These are phyloP conservation scores for Ramaria sp. DNA, from an alignment of 768 basidiomycete genomes.

Conservation along the genomic window DNA sequence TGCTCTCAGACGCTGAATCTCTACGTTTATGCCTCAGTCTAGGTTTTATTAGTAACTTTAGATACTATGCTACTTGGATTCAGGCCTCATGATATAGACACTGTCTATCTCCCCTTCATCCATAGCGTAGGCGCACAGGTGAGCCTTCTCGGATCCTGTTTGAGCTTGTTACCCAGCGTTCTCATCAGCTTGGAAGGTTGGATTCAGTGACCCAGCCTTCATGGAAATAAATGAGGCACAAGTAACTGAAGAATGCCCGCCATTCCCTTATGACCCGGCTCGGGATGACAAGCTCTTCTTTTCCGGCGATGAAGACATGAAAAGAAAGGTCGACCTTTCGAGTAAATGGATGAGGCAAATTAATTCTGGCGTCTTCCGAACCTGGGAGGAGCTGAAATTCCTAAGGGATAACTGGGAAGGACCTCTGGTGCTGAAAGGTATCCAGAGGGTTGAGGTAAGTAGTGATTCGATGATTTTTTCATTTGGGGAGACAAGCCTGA, in stretches of 20 bases:
- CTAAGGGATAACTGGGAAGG: slow-evolving; percentile 69
- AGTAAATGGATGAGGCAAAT: slow-evolving; percentile 50
- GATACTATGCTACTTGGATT: slow-evolving; percentile 68
- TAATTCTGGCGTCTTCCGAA: slow-evolving; percentile 49
- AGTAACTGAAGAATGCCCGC: slow-evolving; percentile 29
- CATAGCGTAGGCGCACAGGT: slow-evolving; percentile 30
- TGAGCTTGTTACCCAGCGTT: background rate
- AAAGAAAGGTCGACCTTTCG: slow-evolving; percentile 37
- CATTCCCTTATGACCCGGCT: slow-evolving; percentile 50
- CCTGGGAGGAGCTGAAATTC: slow-evolving; percentile 65
- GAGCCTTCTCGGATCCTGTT: slow-evolving; percentile 1
- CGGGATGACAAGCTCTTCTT: slow-evolving; percentile 31
- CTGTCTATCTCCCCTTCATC: slow-evolving; percentile 52
- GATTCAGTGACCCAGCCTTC: slow-evolving; percentile 67
- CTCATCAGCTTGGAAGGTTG: slow-evolving; percentile 46
- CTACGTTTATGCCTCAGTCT: background rate
- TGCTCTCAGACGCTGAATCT: background rate
- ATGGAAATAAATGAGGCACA: slow-evolving; percentile 47
- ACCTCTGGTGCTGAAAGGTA: slow-evolving; percentile 67
- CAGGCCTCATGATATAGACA: slow-evolving; percentile 65
- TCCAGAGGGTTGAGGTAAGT: slow-evolving; percentile 51
- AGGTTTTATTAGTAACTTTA: slow-evolving; percentile 58
- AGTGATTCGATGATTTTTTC: background rate
- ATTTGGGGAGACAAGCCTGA: background rate
- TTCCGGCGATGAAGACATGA: slow-evolving; percentile 38